Evolutionary conservation across 2,329 filamentous ascomycete genomes (phyloP).

Genomic region (Aspergillaceae sp.): DNA sequence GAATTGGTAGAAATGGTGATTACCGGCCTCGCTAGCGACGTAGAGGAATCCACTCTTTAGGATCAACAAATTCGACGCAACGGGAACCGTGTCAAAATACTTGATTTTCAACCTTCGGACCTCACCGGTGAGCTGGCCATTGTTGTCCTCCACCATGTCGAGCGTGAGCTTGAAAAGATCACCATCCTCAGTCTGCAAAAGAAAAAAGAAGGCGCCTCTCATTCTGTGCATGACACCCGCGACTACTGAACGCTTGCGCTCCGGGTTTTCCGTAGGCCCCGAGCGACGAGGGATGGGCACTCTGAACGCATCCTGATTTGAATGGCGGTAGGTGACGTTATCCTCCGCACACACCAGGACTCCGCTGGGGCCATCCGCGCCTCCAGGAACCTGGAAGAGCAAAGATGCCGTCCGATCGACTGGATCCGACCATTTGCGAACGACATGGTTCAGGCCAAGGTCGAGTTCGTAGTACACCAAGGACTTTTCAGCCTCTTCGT

Average conservation of each 20-base stretch:
- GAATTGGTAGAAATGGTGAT: constrained; percentile 93
- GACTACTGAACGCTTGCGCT: constrained; percentile 77
- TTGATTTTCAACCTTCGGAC: constrained; percentile 83
- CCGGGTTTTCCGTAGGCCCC: constrained; percentile 84
- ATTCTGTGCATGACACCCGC: constrained; percentile 96
- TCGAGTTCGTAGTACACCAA: constrained; percentile 97
- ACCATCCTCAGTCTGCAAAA: constrained; percentile 94
- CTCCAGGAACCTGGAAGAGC: constrained; percentile 91
- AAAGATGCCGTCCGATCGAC: constrained; percentile 84
- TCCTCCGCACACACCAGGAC: constrained; percentile 92
- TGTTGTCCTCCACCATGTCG: constrained; percentile 74
- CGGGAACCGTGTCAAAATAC: constrained; percentile 93
- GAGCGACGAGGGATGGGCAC: constrained; percentile 80
- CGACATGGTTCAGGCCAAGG: constrained; percentile 90
- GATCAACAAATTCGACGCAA: constrained; percentile 81
- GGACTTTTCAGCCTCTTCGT: constrained; percentile 74
- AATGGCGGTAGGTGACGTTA: constrained; percentile 93
- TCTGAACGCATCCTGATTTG: constrained; percentile 81
- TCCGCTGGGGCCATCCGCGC: constrained; percentile 85
- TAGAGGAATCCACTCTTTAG: constrained; percentile 94
- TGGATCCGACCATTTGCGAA: constrained; percentile 89
- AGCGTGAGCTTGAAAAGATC: constrained; percentile 95
- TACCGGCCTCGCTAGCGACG: constrained; percentile 82
- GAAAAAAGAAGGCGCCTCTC: constrained; percentile 93
- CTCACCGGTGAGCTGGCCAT: constrained; percentile 69